Evolutionary conservation across 768 basidiomycete species (phyloP), one percentile per base, ranked within the genome.

Genomic region (Termitomyces sp.): DNA sequence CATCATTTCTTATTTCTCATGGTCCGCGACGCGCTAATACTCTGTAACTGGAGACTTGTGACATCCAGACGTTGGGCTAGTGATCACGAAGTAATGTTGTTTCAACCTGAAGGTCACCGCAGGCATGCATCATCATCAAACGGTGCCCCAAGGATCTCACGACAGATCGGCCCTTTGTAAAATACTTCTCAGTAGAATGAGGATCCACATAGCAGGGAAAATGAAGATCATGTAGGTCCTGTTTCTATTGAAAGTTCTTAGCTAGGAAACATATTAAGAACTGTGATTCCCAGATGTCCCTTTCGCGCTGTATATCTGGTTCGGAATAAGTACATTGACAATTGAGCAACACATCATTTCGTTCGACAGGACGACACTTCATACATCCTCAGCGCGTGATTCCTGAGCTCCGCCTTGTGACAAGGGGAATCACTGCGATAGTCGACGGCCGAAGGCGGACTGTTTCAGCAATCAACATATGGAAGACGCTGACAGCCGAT

Each of bases 401-500:
- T 10, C 2, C 36, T 48, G 10, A 44, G 49, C 44, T 51, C 36
- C 55, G 20, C 45, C 10, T 40, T 5, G 5, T 20, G 20, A 40
- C 13, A 14, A 38, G 11, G n/a, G 32, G 16, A 18, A 24, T 51
- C 36, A 33, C 18, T 52, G 16, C 9, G 8, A 14, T 33, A 38
- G 10, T 38, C 36, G 5, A 52, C 9, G 18, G 10, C 9, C 20
- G 26, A 18, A 8, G 8, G 20, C 18, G 16, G 24, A 30, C 36
- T 26, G 41, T 51, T 41, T 38, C 22, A 24, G 32, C 16, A 53
- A 45, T 56, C 35, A 53, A 64, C 74, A 75, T 33, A 65, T 38
- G 44, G 63, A 43, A 60, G 65, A 54, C 24, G 67, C 64, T 45
- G 73, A 70, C 71, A 90, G 84, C 70, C 85, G 81, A 70, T 86